Evolutionary conservation across 495 filamentous ascomycete genomes (phyloP).

Genomic region (Penicillium maclennaniae): DNA sequence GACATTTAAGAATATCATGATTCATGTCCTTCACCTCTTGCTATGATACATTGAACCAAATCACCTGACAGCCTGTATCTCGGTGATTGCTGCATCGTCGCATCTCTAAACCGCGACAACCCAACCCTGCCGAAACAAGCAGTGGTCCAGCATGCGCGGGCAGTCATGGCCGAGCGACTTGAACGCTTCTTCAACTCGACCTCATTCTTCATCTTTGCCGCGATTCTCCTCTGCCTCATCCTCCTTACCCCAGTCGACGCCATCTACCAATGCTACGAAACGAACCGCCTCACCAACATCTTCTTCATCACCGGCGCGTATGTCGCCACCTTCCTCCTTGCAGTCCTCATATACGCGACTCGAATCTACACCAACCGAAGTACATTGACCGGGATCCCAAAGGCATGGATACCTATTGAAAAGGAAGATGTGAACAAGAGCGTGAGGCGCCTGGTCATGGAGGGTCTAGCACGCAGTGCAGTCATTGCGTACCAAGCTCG

Average conservation of each 20-base stretch:
- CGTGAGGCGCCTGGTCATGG: constrained; percentile 69
- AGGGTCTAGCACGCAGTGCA: constrained; percentile 68
- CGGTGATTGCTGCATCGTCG: not conserved
- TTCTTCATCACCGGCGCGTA: constrained; percentile 80
- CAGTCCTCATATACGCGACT: constrained; percentile 73
- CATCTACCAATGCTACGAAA: constrained; percentile 70
- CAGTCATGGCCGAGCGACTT: constrained; percentile 50
- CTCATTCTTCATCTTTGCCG: constrained; percentile 71
- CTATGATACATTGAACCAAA: not conserved
- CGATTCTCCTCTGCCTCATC: constrained; percentile 67
- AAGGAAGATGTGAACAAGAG: constrained; percentile 66
- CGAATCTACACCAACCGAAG: constrained; percentile 86
- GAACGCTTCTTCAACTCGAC: constrained; percentile 80
- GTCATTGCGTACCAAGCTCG: constrained; percentile 74
- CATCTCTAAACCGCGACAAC: not conserved
- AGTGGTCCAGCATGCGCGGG: constrained; percentile 20
- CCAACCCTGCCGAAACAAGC: constrained; percentile 7
- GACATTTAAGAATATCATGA: not conserved
- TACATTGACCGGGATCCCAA: constrained; percentile 77
- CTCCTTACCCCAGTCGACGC: constrained; percentile 79
- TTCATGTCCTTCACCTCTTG: not conserved
- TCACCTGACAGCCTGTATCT: not conserved
- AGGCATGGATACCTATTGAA: constrained; percentile 75
- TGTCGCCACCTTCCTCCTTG: constrained; percentile 66
- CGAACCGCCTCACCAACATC: constrained; percentile 67